These are phyloP conservation scores for Laguncularia racemosa DNA, from an alignment of 345 rosid species.

Conservation along the genomic window DNA sequence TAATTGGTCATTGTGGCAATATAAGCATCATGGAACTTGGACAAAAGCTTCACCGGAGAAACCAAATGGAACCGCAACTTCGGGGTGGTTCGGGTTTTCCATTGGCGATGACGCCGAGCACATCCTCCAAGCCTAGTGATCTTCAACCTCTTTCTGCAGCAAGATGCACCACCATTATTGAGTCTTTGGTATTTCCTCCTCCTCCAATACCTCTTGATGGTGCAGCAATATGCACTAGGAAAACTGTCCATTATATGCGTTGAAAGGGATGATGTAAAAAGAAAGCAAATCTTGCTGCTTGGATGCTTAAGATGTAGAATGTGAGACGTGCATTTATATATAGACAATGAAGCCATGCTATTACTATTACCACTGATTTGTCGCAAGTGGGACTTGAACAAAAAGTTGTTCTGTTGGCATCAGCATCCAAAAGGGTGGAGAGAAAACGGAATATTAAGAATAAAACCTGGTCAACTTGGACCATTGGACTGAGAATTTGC, in stretches of 20 bases:
- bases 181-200: constrained; percentile 33
- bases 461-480: too few relatives aligned
- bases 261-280: not conserved
- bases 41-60: constrained; percentile 22
- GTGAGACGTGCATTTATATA: too few relatives aligned
- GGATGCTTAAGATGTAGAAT: too few relatives aligned
- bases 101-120: not conserved
- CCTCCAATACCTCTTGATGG: constrained; percentile 33
- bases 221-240: constrained; percentile 7
- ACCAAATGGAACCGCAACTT: constrained; percentile 4
- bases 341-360: too few relatives aligned
- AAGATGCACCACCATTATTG: not conserved
- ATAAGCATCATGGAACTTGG: constrained; percentile 28
- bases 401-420: too few relatives aligned
- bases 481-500: too few relatives aligned
- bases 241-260: constrained; percentile 17
- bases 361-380: too few relatives aligned
- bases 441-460: too few relatives aligned
- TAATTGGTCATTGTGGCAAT: constrained; percentile 20
- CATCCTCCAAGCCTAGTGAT: constrained; percentile 25
- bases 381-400: too few relatives aligned
- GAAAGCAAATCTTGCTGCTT: too few relatives aligned
- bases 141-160: constrained; percentile 18
- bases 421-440: too few relatives aligned
- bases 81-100: not conserved